A percentile compares a stretch with the other conserved stretches of the same genome.
Conservation (phyloP, 106 monocot genomes). For the Allium fistulosum region DNA sequence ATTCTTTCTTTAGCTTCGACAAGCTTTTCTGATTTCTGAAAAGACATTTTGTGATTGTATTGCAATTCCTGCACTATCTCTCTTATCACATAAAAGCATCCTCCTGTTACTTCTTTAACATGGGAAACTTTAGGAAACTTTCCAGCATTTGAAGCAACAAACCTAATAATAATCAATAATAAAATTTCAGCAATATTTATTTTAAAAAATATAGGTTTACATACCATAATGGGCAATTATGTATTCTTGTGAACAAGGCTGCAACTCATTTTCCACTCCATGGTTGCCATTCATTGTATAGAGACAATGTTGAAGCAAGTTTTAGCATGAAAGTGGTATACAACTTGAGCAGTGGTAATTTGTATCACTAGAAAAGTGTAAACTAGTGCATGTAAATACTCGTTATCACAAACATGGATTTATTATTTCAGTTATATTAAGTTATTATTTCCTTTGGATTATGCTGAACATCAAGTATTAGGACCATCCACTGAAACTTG, state of each 20-base stretch:
- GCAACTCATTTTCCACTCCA: neutral
- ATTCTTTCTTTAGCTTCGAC: neutral
- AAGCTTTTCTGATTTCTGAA: slow-evolving; percentile 10
- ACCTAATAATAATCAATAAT: slow-evolving; percentile 30
- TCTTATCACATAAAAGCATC: slow-evolving; percentile 32
- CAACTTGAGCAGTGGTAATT: neutral
- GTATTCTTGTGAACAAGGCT: neutral
- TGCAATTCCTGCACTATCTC: slow-evolving; percentile 55
- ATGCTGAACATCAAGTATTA: too few relatives aligned
- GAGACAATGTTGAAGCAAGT: neutral
- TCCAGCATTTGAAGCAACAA: slow-evolving; percentile 49
- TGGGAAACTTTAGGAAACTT: slow-evolving; percentile 30
- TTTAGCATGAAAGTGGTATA: neutral
- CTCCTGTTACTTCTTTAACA: slow-evolving; percentile 29
- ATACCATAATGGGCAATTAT: too few relatives aligned
- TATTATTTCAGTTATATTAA: neutral
- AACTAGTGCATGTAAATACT: neutral
- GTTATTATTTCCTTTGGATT: neutral
- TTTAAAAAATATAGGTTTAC: too few relatives aligned
- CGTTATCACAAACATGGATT: neutral
- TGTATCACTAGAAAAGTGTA: neutral
- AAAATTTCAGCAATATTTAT: neutral
- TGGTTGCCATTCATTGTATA: neutral
- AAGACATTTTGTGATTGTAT: slow-evolving; percentile 21
- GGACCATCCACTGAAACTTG: too few relatives aligned